Conservation (phyloP, 179 eudicot genomes). For the Beta corolliflora region DNA sequence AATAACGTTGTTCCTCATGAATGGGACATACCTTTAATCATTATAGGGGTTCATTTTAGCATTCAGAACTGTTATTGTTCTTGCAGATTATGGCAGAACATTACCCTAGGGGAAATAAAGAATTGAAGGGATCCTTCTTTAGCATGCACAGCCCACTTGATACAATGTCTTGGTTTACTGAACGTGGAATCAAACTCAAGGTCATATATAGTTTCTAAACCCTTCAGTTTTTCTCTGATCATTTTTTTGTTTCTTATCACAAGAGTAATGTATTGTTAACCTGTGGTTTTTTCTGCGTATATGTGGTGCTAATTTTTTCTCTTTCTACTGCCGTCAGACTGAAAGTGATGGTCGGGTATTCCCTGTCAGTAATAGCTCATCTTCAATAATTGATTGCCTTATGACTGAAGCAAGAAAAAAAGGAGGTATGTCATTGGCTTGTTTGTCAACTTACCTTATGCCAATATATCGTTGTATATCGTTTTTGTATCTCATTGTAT, state of each 20-base stretch:
- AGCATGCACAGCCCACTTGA: conserved; percentile 75
- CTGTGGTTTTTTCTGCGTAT: background rate
- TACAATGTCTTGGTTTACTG: conserved; percentile 92
- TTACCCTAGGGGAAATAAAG: conserved; percentile 89
- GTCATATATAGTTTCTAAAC: conserved; percentile 29
- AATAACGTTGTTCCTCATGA: too few species aligned
- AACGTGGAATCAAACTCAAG: conserved; percentile 85
- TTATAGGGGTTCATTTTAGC: too few species aligned
- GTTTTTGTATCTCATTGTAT: background rate
- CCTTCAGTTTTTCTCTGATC: background rate
- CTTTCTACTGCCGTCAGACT: conserved; percentile 41
- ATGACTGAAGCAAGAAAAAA: conserved; percentile 60
- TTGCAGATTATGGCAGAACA: conserved; percentile 68
- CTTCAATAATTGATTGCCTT: conserved; percentile 81
- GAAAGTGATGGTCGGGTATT: conserved; percentile 96
- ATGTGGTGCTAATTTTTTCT: background rate
- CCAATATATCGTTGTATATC: background rate
- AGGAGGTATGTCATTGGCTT: conserved; percentile 55
- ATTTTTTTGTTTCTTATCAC: background rate
- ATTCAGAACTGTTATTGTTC: background rate
- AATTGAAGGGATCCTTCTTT: conserved; percentile 81
- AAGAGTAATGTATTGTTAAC: background rate
- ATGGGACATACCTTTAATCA: too few species aligned
- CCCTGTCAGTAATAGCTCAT: conserved; percentile 80
- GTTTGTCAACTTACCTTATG: conserved; percentile 2